Conservation (phyloP, 371 early-diverging fungal genomes). For the Mortierella sp. region DNA sequence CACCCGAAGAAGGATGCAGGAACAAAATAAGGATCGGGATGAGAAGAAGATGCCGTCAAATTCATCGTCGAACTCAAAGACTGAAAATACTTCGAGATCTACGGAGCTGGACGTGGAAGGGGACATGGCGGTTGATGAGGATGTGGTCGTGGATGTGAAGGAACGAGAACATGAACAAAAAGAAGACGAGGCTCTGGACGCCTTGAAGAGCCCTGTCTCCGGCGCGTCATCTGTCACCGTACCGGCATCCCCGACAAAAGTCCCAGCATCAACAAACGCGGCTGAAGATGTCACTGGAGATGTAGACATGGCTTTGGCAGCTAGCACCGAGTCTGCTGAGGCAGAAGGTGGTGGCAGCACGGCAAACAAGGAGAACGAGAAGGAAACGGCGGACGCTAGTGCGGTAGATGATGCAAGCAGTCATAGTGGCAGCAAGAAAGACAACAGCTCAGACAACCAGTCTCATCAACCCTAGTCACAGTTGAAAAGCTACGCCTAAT, state of each 20-base stretch:
- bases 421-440: not conserved
- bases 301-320: not conserved
- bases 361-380: not conserved
- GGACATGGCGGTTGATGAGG: slow-evolving; percentile 4
- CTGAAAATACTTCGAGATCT: not conserved
- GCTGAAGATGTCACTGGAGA: not conserved
- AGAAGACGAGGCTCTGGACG: not conserved
- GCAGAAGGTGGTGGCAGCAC: not conserved
- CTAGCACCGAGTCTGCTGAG: not conserved
- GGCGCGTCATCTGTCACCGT: too few relatives aligned
- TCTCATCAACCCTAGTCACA: slow-evolving; percentile 20
- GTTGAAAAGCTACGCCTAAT: not conserved
- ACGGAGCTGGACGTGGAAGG: slow-evolving; percentile 24
- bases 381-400: not conserved
- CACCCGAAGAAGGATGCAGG: slow-evolving; percentile 18
- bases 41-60: not conserved
- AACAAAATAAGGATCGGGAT: slow-evolving; percentile 6
- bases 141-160: slow-evolving; percentile 10
- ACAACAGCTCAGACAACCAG: not conserved
- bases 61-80: not conserved
- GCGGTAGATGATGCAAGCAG: too few relatives aligned
- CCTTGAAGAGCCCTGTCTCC: too few relatives aligned
- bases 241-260: too few relatives aligned
- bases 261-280: not conserved
- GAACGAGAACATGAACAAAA: not conserved